Evolutionary conservation across 306 rosid species (phyloP).

Genomic region (Cicer arietinum): DNA sequence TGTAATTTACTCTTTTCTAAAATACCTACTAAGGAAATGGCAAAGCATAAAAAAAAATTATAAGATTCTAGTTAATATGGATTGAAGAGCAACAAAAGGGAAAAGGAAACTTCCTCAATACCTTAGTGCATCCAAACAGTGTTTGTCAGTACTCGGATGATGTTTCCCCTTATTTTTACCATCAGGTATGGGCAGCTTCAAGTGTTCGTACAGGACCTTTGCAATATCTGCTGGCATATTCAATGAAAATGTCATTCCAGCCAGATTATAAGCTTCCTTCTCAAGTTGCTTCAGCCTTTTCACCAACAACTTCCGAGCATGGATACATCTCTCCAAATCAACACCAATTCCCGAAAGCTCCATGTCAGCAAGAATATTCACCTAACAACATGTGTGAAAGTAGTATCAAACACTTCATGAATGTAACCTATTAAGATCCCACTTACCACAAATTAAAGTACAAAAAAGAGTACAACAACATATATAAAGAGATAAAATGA

Average conservation of each 20-base stretch:
- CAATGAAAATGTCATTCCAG: conserved; percentile 86
- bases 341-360: conserved; percentile 96
- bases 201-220: conserved; percentile 73
- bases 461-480: conserved; percentile 11
- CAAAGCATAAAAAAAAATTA: conserved; percentile 29
- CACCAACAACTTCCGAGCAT: conserved; percentile 79
- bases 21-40: conserved; percentile 34
- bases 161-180: conserved; percentile 76
- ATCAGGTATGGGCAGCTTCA: conserved; percentile 83
- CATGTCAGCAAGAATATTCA: conserved; percentile 94
- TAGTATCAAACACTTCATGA: conserved; percentile 31
- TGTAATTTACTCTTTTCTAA: conserved; percentile 16
- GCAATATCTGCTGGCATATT: conserved; percentile 89
- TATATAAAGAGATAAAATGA: background rate
- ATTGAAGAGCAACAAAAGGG: conserved; percentile 34
- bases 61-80: conserved; percentile 13
- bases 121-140: conserved; percentile 89
- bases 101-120: conserved; percentile 45
- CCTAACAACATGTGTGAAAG: conserved; percentile 57
- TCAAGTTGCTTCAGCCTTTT: conserved; percentile 80
- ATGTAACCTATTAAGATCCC: conserved; percentile 19
- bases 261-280: conserved; percentile 86
- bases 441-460: background rate
- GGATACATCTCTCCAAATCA: conserved; percentile 88
- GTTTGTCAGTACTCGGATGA: conserved; percentile 94